These are phyloP conservation scores for Mortierella hygrophila DNA, from an alignment of 192 early-diverging fungal species.

Conservation along the genomic window DNA sequence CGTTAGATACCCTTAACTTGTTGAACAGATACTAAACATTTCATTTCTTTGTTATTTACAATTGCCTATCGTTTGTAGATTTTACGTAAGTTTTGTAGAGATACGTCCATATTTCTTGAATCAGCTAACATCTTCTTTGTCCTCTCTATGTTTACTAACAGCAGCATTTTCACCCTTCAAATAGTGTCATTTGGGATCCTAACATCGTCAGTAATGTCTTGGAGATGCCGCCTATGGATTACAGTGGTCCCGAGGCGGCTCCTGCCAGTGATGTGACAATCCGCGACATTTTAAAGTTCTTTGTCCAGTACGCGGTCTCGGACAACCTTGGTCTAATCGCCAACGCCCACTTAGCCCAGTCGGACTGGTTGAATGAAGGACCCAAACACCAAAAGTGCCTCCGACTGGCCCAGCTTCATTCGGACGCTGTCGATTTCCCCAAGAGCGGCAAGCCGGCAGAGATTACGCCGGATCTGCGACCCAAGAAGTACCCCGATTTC, in stretches of 20 bases:
- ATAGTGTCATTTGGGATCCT: slow-evolving; percentile 70
- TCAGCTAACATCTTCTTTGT: background rate
- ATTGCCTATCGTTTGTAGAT: slow-evolving; percentile 24
- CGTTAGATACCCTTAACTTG: background rate
- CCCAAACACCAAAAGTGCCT: slow-evolving; percentile 66
- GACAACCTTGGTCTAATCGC: slow-evolving; percentile 79
- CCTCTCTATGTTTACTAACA: slow-evolving; percentile 3
- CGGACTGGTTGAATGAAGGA: slow-evolving; percentile 64
- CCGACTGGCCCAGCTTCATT: slow-evolving; percentile 74
- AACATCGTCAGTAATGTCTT: slow-evolving; percentile 57
- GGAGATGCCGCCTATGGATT: slow-evolving; percentile 66
- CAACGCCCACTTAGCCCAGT: slow-evolving; percentile 74
- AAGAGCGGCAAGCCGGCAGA: slow-evolving; percentile 74
- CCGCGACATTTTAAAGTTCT: slow-evolving; percentile 67
- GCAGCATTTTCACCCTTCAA: background rate
- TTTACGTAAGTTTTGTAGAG: slow-evolving; percentile 62
- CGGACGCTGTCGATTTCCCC: slow-evolving; percentile 81
- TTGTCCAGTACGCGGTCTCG: slow-evolving; percentile 73
- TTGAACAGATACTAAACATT: background rate
- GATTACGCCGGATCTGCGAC: slow-evolving; percentile 57
- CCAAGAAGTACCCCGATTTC: slow-evolving; percentile 73
- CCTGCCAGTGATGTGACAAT: slow-evolving; percentile 60
- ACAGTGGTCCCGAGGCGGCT: slow-evolving; percentile 48
- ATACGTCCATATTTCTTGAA: background rate
- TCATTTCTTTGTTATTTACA: background rate